Percentiles rank a stretch among this genome's conserved stretches.
Conservation (phyloP, 306 rosid genomes). For the Albizia julibrissin region DNA sequence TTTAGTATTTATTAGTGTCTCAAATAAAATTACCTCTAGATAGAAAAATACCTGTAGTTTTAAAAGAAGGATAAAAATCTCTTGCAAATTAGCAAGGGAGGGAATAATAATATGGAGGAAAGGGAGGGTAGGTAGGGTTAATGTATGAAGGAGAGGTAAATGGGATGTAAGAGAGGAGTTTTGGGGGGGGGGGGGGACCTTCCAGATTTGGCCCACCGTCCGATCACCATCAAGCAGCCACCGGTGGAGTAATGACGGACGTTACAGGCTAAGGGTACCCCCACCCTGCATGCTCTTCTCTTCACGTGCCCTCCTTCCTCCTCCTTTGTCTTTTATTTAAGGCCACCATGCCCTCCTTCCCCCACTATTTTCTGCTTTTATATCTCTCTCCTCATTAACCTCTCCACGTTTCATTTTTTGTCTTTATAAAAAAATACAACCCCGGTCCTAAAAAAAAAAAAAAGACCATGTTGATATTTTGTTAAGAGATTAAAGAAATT, state of each 20-base stretch:
- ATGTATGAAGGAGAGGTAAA: neutral
- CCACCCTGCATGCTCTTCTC: constrained; percentile 14
- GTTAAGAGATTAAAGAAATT: too few species aligned
- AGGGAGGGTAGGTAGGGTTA: too few species aligned
- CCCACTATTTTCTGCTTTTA: neutral
- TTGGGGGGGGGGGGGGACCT: constrained; percentile 36
- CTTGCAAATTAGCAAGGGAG: too few species aligned
- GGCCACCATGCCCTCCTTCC: neutral
- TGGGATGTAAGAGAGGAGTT: constrained; percentile 11
- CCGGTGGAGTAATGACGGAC: constrained; percentile 39
- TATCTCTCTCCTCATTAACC: neutral
- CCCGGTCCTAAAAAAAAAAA: too few species aligned
- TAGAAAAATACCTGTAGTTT: too few species aligned
- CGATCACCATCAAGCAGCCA: constrained; percentile 38
- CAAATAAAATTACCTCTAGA: too few species aligned
- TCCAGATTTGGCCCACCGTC: neutral
- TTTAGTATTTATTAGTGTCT: too few species aligned
- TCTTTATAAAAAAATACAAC: too few species aligned
- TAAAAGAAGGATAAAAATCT: too few species aligned
- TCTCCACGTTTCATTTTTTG: neutral
- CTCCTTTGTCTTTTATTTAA: neutral
- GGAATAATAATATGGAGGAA: too few species aligned
- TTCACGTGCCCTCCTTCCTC: constrained; percentile 10
- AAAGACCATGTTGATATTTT: too few species aligned
- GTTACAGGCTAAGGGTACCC: constrained; percentile 16